Conservation (phyloP, 2,329 filamentous ascomycete genomes). For the Phialemonium atrogriseum region DNA sequence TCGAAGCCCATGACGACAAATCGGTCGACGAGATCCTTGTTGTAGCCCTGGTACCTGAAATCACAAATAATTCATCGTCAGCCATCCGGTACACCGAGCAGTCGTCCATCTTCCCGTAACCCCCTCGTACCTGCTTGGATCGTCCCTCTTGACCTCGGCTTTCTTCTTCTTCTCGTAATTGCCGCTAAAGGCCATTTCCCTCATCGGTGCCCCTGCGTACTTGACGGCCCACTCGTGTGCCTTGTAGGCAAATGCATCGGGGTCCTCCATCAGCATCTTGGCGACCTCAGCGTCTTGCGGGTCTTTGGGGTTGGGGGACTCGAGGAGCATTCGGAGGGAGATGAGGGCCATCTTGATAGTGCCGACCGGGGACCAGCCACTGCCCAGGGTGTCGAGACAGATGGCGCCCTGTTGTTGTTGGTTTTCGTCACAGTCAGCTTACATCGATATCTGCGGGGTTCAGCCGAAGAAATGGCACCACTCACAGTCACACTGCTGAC, state of each 20-base stretch:
- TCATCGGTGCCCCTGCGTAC: constrained; percentile 65
- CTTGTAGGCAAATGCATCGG: constrained; percentile 68
- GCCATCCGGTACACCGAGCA: neutral
- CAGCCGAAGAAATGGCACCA: constrained; percentile 10
- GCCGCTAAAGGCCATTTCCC: constrained; percentile 25
- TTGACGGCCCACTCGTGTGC: constrained; percentile 87
- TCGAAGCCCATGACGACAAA: constrained; percentile 92
- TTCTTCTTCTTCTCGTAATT: constrained; percentile 41
- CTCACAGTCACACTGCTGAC: constrained; percentile 86
- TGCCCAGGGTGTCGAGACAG: constrained; percentile 84
- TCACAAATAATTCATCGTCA: neutral
- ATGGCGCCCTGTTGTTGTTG: constrained; percentile 94
- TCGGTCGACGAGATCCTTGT: constrained; percentile 70
- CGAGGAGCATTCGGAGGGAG: constrained; percentile 86
- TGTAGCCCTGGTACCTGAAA: constrained; percentile 76
- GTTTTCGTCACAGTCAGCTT: constrained; percentile 4
- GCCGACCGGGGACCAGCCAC: constrained; percentile 89
- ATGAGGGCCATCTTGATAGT: constrained; percentile 94
- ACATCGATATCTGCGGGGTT: constrained; percentile 3
- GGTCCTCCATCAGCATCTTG: constrained; percentile 74
- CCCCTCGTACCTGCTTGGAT: constrained; percentile 34
- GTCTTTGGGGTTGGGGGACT: constrained; percentile 89
- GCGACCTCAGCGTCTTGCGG: constrained; percentile 96
- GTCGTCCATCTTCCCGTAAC: constrained; percentile 1
- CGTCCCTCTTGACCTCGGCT: constrained; percentile 42